A percentile compares a stretch with the other conserved stretches of the same genome.
These are phyloP conservation scores for Aspergillus steynii DNA, from an alignment of 495 filamentous ascomycete species.

Conservation along the genomic window DNA sequence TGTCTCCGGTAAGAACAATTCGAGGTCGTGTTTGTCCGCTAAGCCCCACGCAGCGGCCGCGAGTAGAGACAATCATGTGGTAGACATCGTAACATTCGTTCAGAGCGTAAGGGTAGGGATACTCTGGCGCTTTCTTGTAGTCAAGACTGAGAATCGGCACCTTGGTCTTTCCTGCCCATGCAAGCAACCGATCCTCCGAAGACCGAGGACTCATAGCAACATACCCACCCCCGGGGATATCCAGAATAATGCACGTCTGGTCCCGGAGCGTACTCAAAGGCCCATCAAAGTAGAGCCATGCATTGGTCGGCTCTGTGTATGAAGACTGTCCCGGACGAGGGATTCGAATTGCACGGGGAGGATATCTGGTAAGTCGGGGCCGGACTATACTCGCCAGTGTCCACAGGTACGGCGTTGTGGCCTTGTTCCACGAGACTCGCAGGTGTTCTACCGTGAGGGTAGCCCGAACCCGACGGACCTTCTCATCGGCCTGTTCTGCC, in stretches of 20 bases:
- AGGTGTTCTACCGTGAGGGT: conserved; percentile 89
- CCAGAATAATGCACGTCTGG: conserved; percentile 80
- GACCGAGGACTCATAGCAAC: conserved; percentile 92
- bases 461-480: conserved; percentile 87
- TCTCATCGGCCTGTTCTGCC: conserved; percentile 93
- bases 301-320: conserved; percentile 79
- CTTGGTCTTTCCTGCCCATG: conserved; percentile 83
- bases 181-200: conserved; percentile 88
- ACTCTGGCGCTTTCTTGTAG: conserved; percentile 93
- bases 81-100: conserved; percentile 98
- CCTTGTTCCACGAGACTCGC: conserved; percentile 93
- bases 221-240: conserved; percentile 93
- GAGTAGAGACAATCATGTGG: conserved; percentile 70
- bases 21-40: conserved; percentile 70
- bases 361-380: conserved; percentile 75
- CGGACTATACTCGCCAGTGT: conserved; percentile 68
- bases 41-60: conserved; percentile 79
- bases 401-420: conserved; percentile 77
- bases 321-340: conserved; percentile 73
- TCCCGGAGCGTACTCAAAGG: conserved; percentile 71
- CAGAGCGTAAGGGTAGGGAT: conserved; percentile 90
- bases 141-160: conserved; percentile 87
- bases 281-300: conserved; percentile 94
- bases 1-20: conserved; percentile 85
- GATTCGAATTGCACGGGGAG: conserved; percentile 79